These are phyloP conservation scores for Phylloporus gajari DNA, from an alignment of 1,284 basidiomycete genomes.

Conservation along the genomic window DNA sequence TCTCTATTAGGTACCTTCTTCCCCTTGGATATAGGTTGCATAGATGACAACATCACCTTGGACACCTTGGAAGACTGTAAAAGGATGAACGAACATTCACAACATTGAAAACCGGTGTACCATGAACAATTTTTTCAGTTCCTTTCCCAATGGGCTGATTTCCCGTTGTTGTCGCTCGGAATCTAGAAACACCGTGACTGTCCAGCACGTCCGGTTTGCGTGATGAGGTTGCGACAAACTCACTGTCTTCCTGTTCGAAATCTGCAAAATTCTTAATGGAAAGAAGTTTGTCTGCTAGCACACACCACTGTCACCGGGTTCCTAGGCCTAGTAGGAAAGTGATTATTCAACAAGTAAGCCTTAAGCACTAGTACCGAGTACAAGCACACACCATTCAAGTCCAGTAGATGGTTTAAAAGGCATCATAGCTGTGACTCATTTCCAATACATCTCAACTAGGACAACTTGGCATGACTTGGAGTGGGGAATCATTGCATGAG, in stretches of 20 bases:
- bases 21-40: conserved; percentile 37
- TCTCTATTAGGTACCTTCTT: conserved; percentile 61
- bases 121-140: conserved; percentile 76
- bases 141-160: conserved; percentile 47
- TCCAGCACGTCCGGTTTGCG: conserved; percentile 54
- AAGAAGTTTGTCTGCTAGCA: background rate
- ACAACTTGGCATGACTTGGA: background rate
- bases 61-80: conserved; percentile 79
- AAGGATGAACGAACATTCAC: conserved; percentile 5
- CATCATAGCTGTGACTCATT: background rate
- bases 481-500: background rate
- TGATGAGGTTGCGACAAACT: conserved; percentile 47
- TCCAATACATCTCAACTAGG: background rate
- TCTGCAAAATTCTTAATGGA: conserved; percentile 30
- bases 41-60: conserved; percentile 58
- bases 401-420: background rate
- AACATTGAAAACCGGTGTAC: conserved; percentile 48
- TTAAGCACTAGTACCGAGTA: background rate
- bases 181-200: conserved; percentile 72
- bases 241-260: conserved; percentile 56
- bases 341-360: background rate
- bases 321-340: no score
- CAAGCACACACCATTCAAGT: no score
- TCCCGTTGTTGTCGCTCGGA: conserved; percentile 33
- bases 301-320: conserved; percentile 35